Conservation (phyloP, 306 rosid genomes). For the Trichosanthes truncata region DNA sequence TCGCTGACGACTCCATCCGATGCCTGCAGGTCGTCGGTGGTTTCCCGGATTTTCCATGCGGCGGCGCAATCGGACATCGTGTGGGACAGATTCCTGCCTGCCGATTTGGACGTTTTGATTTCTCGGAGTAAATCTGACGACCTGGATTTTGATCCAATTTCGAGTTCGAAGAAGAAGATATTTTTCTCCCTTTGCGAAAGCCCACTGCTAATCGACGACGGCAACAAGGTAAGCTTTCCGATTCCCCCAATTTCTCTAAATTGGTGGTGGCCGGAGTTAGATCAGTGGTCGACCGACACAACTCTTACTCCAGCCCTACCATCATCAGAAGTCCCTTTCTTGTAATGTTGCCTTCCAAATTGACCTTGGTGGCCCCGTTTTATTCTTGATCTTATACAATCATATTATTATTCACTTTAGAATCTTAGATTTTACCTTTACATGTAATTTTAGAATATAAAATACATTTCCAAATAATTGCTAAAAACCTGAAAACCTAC, state of each 20-base stretch:
- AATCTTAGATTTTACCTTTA: not conserved
- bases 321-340: not conserved
- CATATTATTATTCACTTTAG: not conserved
- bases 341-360: not conserved
- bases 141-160: not conserved
- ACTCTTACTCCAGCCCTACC: not conserved
- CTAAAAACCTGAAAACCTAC: not conserved
- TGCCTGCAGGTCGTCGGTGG: not conserved
- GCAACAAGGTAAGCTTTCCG: conserved; percentile 3
- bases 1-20: conserved; percentile 6
- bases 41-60: conserved; percentile 4
- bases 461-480: not conserved
- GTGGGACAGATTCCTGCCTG: conserved; percentile 10
- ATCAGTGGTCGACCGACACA: not conserved
- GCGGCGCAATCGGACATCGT: conserved; percentile 11
- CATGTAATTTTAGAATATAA: not conserved
- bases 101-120: conserved; percentile 1
- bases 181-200: not conserved
- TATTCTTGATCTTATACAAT: not conserved
- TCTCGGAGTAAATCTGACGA: not conserved
- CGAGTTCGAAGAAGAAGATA: conserved; percentile 1
- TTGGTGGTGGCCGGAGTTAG: not conserved
- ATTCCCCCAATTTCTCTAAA: not conserved
- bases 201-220: conserved; percentile 6
- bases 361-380: not conserved